A percentile compares a stretch with the other conserved stretches of the same genome.
phyloP scores from a whole-genome alignment of 352 stramenopile species.

The Elongisporangium anandrum region DNA sequence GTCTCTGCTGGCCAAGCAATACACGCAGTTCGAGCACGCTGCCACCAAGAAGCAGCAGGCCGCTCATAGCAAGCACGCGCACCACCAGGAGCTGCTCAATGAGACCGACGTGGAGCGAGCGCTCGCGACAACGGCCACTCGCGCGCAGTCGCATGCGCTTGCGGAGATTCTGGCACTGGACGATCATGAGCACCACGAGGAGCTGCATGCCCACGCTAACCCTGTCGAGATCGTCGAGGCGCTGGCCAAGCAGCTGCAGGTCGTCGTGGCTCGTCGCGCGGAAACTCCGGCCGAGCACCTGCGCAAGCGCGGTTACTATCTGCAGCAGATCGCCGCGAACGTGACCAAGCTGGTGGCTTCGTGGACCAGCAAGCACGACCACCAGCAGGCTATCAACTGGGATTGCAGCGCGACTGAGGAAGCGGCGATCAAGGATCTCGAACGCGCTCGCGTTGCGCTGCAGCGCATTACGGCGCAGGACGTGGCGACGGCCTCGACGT shows the following conservation, averaged over 20 bases:
- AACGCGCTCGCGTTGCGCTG: conserved; percentile 33
- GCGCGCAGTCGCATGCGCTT: conserved; percentile 13
- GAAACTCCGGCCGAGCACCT: conserved; percentile 21
- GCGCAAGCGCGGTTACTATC: conserved; percentile 33
- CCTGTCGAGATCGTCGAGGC: conserved; percentile 10
- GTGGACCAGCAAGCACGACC: conserved; percentile 5
- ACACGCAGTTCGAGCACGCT: conserved; percentile 13
- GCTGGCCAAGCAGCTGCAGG: conserved; percentile 24
- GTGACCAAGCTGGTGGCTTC: conserved; percentile 7
- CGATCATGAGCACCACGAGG: conserved; percentile 6
- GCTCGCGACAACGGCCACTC: conserved; percentile 21
- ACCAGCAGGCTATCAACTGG: conserved; percentile 27
- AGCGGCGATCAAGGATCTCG: conserved; percentile 20
- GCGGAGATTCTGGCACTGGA: conserved; percentile 38
- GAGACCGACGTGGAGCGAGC: conserved; percentile 54
- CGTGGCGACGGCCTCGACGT: conserved; percentile 4
- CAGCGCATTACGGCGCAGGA: conserved; percentile 40
- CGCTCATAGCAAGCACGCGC: background rate
- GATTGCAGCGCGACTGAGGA: conserved; percentile 12
- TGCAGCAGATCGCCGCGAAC: conserved; percentile 18
- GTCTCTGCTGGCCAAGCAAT: conserved; percentile 25
- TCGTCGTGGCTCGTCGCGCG: conserved; percentile 36
- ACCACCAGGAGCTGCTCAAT: conserved; percentile 26
- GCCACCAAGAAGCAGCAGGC: conserved; percentile 8
- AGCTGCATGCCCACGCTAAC: background rate